Evolutionary conservation across 345 rosid species (phyloP).

Genomic region (Rhodamnia rubescens): DNA sequence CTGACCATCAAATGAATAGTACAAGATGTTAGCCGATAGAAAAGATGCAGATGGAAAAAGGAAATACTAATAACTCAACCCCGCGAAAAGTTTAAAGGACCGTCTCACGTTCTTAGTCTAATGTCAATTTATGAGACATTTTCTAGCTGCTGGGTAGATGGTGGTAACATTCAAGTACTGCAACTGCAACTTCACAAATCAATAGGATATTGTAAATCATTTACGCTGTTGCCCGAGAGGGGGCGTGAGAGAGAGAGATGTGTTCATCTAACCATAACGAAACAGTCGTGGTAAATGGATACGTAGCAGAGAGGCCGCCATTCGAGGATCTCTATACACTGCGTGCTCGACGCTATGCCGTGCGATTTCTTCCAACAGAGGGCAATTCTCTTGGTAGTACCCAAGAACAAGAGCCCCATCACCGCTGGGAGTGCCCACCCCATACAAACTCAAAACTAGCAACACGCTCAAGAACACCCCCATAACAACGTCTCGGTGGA

Average conservation of each 20-base stretch:
- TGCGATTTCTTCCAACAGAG: slow-evolving; percentile 54
- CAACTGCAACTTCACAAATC: not conserved
- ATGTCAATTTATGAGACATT: not conserved
- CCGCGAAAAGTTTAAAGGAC: not conserved
- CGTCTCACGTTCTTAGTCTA: not conserved
- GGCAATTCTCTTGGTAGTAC: slow-evolving; percentile 73
- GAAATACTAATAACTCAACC: not conserved
- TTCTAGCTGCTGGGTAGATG: not conserved
- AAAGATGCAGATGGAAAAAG: not conserved
- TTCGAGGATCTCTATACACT: slow-evolving; percentile 53
- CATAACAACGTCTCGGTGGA: slow-evolving; percentile 13
- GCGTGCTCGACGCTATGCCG: slow-evolving; percentile 45
- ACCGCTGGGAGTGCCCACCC: not conserved
- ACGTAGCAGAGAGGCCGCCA: slow-evolving; percentile 79
- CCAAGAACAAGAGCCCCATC: slow-evolving; percentile 28
- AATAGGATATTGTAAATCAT: not conserved
- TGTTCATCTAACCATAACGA: slow-evolving; percentile 37
- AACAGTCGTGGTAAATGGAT: slow-evolving; percentile 85
- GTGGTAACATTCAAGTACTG: not conserved
- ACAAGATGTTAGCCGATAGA: not conserved
- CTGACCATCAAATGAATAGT: slow-evolving; percentile 8
- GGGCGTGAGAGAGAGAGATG: not conserved
- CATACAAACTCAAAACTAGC: slow-evolving; percentile 11
- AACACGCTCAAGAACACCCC: slow-evolving; percentile 3
- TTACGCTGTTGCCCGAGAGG: not conserved